These are phyloP conservation scores for Salvia sclarea DNA, from an alignment of 305 asterid genomes.

Conservation along the genomic window DNA sequence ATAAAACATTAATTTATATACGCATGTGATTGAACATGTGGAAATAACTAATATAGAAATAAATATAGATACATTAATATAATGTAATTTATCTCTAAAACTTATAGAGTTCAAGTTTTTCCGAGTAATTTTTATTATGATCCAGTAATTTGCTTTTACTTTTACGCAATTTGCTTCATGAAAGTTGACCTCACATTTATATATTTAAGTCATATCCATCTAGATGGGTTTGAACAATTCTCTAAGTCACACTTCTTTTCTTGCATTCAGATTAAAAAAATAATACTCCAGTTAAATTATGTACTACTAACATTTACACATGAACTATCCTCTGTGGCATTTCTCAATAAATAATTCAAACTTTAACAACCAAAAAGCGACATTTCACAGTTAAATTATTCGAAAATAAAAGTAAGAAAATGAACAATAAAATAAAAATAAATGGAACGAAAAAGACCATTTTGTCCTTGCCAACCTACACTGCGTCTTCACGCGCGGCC, in stretches of 20 bases:
- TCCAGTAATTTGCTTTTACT: neutral
- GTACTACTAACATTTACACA: neutral
- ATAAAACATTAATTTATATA: no score
- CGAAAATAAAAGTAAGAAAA: neutral
- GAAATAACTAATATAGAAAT: no score
- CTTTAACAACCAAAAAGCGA: neutral
- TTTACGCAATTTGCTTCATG: neutral
- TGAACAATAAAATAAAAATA: neutral
- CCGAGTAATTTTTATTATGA: neutral
- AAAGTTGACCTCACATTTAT: neutral
- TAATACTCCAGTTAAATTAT: neutral
- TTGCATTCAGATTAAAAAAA: neutral
- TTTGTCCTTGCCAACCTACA: neutral
- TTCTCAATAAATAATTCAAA: neutral
- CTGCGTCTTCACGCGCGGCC: neutral
- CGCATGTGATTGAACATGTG: no score
- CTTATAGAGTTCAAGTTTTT: no score
- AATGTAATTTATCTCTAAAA: no score
- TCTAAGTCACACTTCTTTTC: neutral
- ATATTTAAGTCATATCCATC: neutral
- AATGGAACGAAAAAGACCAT: neutral
- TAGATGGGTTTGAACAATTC: constrained; percentile 17
- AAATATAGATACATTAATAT: no score
- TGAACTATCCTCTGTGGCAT: neutral
- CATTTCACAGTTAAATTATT: neutral